Evolutionary conservation across 208 protist genomes (phyloP).

Genomic region (Leishmania major): DNA sequence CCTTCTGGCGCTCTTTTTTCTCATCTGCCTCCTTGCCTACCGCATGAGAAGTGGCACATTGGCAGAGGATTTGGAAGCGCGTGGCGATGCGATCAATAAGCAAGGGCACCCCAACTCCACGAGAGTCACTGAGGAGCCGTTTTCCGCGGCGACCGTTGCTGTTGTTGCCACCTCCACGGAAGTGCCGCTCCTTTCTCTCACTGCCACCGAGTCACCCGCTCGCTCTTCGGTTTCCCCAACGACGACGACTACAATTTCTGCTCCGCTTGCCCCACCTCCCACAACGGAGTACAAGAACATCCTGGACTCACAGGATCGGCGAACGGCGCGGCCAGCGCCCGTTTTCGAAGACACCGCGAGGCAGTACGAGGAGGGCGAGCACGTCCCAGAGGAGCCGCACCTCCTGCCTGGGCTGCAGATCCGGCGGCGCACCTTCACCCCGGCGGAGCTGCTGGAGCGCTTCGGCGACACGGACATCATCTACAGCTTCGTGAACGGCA

Average conservation of each 20-base stretch:
- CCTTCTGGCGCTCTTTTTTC: neutral
- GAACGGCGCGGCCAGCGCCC: constrained; percentile 10
- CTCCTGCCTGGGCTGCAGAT: constrained; percentile 34
- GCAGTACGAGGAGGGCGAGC: no score
- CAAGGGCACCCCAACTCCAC: neutral
- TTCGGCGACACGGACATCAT: constrained; percentile 86
- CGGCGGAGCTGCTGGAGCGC: constrained; percentile 29
- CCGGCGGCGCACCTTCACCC: constrained; percentile 34
- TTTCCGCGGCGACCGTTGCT: neutral
- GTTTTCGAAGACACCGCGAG: no score
- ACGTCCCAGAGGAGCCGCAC: constrained; percentile 34
- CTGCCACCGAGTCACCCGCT: neutral
- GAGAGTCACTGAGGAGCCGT: neutral
- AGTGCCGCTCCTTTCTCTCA: neutral
- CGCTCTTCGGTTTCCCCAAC: neutral
- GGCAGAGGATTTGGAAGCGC: neutral
- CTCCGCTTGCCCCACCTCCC: neutral
- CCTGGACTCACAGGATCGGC: neutral
- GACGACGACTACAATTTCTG: neutral
- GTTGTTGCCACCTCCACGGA: neutral
- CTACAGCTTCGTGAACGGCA: constrained; percentile 97
- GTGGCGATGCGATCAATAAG: neutral
- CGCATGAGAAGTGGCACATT: neutral
- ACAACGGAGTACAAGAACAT: neutral
- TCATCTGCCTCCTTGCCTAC: neutral